Percentiles rank a stretch among this genome's conserved stretches.
Evolutionary conservation across 2,329 filamentous ascomycete genomes (phyloP).

Genomic region (Mariannaea elegans): DNA sequence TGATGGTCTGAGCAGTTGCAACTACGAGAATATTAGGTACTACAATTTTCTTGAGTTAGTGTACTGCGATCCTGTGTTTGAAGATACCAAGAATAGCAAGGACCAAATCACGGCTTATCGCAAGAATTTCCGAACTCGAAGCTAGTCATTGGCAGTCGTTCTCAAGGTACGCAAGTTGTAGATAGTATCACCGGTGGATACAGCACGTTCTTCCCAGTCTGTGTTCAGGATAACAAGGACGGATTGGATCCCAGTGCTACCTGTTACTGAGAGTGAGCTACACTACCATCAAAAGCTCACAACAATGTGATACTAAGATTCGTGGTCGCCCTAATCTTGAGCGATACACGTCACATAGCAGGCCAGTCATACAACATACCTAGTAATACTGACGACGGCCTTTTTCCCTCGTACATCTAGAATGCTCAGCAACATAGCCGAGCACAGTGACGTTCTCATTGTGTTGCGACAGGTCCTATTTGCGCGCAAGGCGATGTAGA

Average conservation of each 20-base stretch:
- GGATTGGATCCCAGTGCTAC: conserved; percentile 18
- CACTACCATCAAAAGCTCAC: background rate
- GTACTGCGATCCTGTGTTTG: conserved; percentile 49
- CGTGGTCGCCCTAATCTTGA: conserved; percentile 46
- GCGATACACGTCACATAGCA: conserved; percentile 46
- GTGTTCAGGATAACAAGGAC: too few relatives aligned
- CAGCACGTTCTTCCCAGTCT: too few relatives aligned
- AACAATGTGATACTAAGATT: conserved; percentile 24
- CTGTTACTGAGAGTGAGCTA: conserved; percentile 46
- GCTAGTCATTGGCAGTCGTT: conserved; percentile 48
- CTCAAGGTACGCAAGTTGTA: too few relatives aligned
- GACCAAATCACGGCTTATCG: conserved; percentile 51
- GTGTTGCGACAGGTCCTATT: conserved; percentile 48
- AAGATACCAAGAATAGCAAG: conserved; percentile 47
- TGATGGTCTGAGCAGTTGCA: conserved; percentile 38
- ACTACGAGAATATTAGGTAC: conserved; percentile 46
- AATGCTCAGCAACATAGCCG: conserved; percentile 41
- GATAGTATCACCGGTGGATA: too few relatives aligned
- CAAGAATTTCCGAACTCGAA: conserved; percentile 50
- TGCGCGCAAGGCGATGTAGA: conserved; percentile 47
- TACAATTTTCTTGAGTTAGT: conserved; percentile 40
- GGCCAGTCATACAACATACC: conserved; percentile 46
- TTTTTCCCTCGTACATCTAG: conserved; percentile 43
- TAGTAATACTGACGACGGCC: conserved; percentile 37
- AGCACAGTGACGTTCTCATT: conserved; percentile 45